These are phyloP conservation scores for Magnusiomyces fungicola DNA, from an alignment of 1,139 yeast genomes.

Conservation along the genomic window DNA sequence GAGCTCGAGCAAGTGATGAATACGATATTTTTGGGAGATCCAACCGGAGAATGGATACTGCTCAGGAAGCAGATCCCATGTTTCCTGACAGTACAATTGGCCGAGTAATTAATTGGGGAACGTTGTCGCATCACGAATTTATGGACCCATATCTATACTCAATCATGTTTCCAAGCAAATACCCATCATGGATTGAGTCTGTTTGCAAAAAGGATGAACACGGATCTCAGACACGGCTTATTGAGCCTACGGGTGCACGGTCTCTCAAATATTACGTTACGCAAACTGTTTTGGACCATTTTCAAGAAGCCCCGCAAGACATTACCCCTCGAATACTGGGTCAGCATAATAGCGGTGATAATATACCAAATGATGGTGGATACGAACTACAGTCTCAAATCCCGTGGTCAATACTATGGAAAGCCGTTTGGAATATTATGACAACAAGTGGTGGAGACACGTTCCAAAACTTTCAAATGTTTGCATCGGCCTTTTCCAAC, in stretches of 20 bases:
- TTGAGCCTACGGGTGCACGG: not conserved
- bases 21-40: too few relatives aligned
- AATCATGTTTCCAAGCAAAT: not conserved
- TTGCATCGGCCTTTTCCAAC: slow-evolving; percentile 5
- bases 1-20: too few relatives aligned
- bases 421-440: not conserved
- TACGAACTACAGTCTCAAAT: not conserved
- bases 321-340: not conserved
- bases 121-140: too few relatives aligned
- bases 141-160: not conserved
- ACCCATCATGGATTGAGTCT: not conserved
- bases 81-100: too few relatives aligned
- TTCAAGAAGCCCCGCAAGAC: not conserved
- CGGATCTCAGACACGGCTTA: too few relatives aligned
- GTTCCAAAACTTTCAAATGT: not conserved
- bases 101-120: too few relatives aligned
- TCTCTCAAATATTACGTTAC: not conserved
- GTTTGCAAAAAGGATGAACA: too few relatives aligned
- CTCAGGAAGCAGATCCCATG: too few relatives aligned
- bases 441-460: not conserved
- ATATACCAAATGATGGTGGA: not conserved
- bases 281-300: not conserved
- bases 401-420: not conserved
- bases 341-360: too few relatives aligned
- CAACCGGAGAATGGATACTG: too few relatives aligned